A percentile compares a stretch with the other conserved stretches of the same genome.
Conservation (phyloP, 768 basidiomycete species). For the Auriculariales sp. region DNA sequence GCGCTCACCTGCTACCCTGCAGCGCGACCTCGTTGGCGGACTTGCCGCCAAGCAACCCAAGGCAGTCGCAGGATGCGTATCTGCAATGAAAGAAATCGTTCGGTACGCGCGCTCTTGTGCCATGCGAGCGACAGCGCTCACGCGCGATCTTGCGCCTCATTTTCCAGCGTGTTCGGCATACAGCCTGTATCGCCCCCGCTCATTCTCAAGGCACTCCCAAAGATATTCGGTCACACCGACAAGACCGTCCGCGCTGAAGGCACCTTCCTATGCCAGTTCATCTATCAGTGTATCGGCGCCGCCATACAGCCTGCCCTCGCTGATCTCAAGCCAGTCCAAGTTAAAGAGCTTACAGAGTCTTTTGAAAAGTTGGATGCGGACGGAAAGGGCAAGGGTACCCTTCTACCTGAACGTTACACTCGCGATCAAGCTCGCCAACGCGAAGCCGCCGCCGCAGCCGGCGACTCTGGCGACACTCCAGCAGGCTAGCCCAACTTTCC, state of each 20-base stretch:
- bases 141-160: not conserved
- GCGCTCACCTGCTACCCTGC: not conserved
- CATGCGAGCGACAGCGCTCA: not conserved
- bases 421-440: conserved; percentile 56
- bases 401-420: conserved; percentile 71
- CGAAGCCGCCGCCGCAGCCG: conserved; percentile 22
- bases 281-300: conserved; percentile 80
- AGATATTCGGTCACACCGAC: conserved; percentile 89
- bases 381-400: conserved; percentile 69
- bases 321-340: conserved; percentile 92
- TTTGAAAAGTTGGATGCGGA: conserved; percentile 75
- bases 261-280: conserved; percentile 47
- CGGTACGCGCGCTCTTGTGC: conserved; percentile 35
- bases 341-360: conserved; percentile 85
- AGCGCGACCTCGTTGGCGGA: conserved; percentile 60
- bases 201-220: conserved; percentile 76
- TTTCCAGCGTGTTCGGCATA: conserved; percentile 59
- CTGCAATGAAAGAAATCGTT: conserved; percentile 69
- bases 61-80: conserved; percentile 64
- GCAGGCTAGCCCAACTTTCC: conserved; percentile 25
- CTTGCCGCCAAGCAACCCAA: conserved; percentile 91
- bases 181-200: conserved; percentile 60
- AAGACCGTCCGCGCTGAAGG: conserved; percentile 94
- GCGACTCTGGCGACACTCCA: conserved; percentile 23
- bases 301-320: conserved; percentile 72